phyloP scores from a whole-genome alignment of 208 protist species.

The Zelonia costaricensis region DNA sequence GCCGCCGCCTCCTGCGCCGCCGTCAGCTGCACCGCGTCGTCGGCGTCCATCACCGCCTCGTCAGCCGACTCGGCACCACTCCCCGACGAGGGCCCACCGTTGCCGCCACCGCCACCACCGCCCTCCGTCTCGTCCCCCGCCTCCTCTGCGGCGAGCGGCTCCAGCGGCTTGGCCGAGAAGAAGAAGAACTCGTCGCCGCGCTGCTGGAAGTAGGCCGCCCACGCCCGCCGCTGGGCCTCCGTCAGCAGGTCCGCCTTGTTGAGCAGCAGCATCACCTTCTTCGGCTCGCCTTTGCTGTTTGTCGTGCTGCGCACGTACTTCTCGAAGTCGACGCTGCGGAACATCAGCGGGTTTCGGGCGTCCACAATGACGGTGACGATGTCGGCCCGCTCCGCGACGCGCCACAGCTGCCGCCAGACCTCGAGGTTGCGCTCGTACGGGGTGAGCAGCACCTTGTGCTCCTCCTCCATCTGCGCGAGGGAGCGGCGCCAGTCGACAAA shows the following conservation, averaged over 20 bases:
- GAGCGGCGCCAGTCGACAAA: slow-evolving; percentile 92
- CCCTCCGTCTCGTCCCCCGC: slow-evolving; percentile 1
- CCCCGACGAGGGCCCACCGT: too few relatives aligned
- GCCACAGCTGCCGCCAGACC: slow-evolving; percentile 99
- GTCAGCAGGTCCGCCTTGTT: slow-evolving; percentile 99
- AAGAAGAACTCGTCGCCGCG: slow-evolving; percentile 91
- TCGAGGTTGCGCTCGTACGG: slow-evolving; percentile 99
- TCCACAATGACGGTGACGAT: slow-evolving; percentile 96
- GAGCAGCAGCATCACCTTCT: slow-evolving; percentile 93
- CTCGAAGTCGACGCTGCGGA: slow-evolving; percentile 89
- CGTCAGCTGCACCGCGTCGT: slow-evolving; percentile 33
- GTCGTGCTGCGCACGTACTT: slow-evolving; percentile 82
- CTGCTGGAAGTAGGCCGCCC: slow-evolving; percentile 93
- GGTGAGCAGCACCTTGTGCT: slow-evolving; percentile 94
- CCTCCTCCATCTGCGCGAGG: slow-evolving; percentile 92
- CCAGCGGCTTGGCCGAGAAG: slow-evolving; percentile 82
- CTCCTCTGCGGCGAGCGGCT: slow-evolving; percentile 18
- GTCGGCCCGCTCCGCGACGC: slow-evolving; percentile 96
- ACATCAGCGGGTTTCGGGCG: slow-evolving; percentile 97
- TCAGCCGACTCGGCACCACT: too few relatives aligned
- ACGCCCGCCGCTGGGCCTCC: slow-evolving; percentile 87
- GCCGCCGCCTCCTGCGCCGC: slow-evolving; percentile 42
- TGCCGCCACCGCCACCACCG: slow-evolving; percentile 2
- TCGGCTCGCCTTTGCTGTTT: slow-evolving; percentile 44
- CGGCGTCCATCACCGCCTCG: slow-evolving; percentile 22